Evolutionary conservation across 2,329 filamentous ascomycete species (phyloP), one percentile per base, ranked within the genome.

Genomic region (Penicillium concentricum): DNA sequence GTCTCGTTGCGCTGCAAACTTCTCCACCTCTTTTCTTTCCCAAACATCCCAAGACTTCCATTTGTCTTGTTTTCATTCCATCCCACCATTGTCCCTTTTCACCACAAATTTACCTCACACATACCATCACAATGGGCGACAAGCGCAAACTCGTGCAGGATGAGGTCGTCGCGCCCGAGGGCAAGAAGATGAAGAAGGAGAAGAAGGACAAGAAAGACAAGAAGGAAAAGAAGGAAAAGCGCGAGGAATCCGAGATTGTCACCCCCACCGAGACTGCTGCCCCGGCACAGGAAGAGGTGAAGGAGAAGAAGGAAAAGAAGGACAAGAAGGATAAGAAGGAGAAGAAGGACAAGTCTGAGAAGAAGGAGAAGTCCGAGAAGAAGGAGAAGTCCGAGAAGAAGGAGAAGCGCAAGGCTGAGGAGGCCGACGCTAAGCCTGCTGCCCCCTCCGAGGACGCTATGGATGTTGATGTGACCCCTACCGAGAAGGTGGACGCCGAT

Each of bases 61-160:
- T 13, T 46, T 8, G 32, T 26, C 35, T 34, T 26, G 22, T 24
- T 35, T 15, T 18, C 26, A 30, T 51, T 41, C 24, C 9, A 34
- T 46, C 30, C 24, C n/a, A 43, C 16, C 28, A 34, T 50, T 42
- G 22, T 13, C 16, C 10, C 13, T 20, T 16, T 32, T 44, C 2
- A 32, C 22, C 42, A 15, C 22, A 35, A 24, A 32, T 13, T 20
- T 22, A 41, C 20, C n/a, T 28, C 6, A 44, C 49, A 51, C 15
- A 28, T 28, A 45, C 41, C 37, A 24, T n/a, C 34, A 68, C 54
- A 64, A 75, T 74, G 71, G 65, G 68, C 50, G 71, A 74, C 58
- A 74, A 74, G 66, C 73, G 73, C 67, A 75, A 75, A 66, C 69
- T 72, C 61, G 62, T 64, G n/a, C 66, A 72, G 56, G 64, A 68